Base-by-base conservation (phyloP, 2,329 filamentous ascomycete genomes). In the Arachnopeziza araneosa region DNA sequence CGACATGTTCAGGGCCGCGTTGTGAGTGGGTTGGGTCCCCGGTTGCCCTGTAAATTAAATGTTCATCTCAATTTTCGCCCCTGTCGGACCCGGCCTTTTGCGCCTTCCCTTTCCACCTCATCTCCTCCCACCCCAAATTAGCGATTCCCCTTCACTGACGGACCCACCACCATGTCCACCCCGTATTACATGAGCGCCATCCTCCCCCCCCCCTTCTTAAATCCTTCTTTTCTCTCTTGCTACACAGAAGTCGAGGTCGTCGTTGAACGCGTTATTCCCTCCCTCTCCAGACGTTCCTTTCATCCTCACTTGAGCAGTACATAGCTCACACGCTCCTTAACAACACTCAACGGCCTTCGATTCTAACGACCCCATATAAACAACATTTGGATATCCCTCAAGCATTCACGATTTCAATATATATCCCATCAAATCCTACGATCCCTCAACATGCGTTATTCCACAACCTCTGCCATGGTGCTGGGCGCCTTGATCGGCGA, bases 251-350 rank as follows among this genome's bases (percentile, higher is more conserved):
- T 24, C 55, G 54, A 67, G 62, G 64, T 68, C 63, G 62, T 66
- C 63, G 62, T 66, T 66, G 65, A 59, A 58, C 66, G 61, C 63
- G 57, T 63, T 44, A 14, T 17, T 7, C 66, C 67, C 36, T 66
- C 69, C 60, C 54, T 53, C 67, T 64, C 62, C 52, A 64, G 52
- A 64, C 64, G 64, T 63, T 67, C 67, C 51, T 69, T 44, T 70
- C 56, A 63, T 59, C 57, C 54, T 53, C 57, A 57, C 50, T 63
- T 63, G 68, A 70, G 69, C 68, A 67, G 64, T 63, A 67, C 64
- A 66, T 48, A 60, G 68, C 70, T 70, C 67, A 12, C 66, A 70
- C 70, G 57, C 62, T 72, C 70, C 54, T 69, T 71, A 57, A 56
- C 32, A 59, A 54, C 12, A 44, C 17, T 19, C 54, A 64, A 65